Conservation (phyloP, 768 basidiomycete genomes). For the Xerocomellus amylosporus region DNA sequence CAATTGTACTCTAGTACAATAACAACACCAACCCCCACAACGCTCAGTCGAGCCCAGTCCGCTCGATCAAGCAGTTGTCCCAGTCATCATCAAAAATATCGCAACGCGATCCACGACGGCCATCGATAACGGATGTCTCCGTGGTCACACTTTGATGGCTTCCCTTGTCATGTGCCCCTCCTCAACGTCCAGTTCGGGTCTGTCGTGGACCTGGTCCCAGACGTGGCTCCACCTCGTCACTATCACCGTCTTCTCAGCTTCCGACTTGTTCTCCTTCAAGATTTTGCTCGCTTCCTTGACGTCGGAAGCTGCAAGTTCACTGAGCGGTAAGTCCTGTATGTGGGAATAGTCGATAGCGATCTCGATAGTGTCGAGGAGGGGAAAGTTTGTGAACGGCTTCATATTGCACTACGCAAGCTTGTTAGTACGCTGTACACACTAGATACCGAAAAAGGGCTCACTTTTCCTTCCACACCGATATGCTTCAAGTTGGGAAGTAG, state of each 20-base stretch:
- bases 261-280: constrained; percentile 5
- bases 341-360: not conserved
- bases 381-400: not conserved
- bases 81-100: not conserved
- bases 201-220: not conserved
- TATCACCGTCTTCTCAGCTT: constrained; percentile 3
- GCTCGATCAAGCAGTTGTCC: not conserved
- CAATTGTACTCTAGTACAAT: constrained; percentile 21
- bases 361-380: constrained; percentile 4
- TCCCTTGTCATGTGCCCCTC: not conserved
- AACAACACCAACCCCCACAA: constrained; percentile 4
- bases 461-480: not conserved
- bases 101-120: constrained; percentile 13
- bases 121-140: constrained; percentile 13
- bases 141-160: constrained; percentile 5
- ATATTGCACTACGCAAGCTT: not conserved
- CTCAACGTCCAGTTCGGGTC: not conserved
- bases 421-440: not conserved
- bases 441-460: not conserved
- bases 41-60: constrained; percentile 4
- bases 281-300: not conserved
- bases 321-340: not conserved
- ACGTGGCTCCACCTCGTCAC: not conserved
- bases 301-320: not conserved
- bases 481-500: constrained; percentile 7